Percentiles rank a stretch among this genome's conserved stretches.
These are phyloP conservation scores for Cercospora beticola DNA, from an alignment of 2,329 filamentous ascomycete genomes.

Conservation along the genomic window DNA sequence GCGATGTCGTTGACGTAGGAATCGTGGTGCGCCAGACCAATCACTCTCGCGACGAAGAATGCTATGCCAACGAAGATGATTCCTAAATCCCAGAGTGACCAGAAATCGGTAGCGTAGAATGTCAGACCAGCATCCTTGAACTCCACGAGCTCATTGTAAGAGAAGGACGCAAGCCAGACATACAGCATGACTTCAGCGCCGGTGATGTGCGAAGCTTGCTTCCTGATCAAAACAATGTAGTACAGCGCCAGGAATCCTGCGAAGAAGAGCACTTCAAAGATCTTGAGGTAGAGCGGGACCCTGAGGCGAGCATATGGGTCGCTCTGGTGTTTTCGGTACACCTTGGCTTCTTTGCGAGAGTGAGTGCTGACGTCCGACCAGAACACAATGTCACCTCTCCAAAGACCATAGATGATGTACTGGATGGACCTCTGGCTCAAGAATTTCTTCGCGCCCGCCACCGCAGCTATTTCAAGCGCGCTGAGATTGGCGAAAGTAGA, in stretches of 20 bases:
- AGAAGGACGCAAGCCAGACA: conserved; percentile 82
- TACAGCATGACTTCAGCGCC: conserved; percentile 71
- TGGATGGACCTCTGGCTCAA: conserved; percentile 78
- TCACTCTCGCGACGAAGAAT: conserved; percentile 67
- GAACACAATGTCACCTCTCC: conserved; percentile 83
- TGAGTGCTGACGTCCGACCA: conserved; percentile 76
- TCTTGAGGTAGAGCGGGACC: conserved; percentile 81
- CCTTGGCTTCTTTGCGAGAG: conserved; percentile 71
- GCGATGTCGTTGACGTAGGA: conserved; percentile 68
- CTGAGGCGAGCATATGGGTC: conserved; percentile 74
- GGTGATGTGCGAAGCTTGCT: conserved; percentile 65
- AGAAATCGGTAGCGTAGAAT: conserved; percentile 81
- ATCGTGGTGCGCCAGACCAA: conserved; percentile 64
- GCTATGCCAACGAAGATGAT: conserved; percentile 42
- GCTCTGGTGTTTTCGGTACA: conserved; percentile 66
- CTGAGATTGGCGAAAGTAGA: conserved; percentile 76
- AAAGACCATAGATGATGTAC: conserved; percentile 79
- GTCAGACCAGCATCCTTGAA: conserved; percentile 82
- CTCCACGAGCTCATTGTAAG: conserved; percentile 75
- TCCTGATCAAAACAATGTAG: conserved; percentile 78
- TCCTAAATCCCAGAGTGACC: conserved; percentile 64
- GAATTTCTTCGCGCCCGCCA: conserved; percentile 80
- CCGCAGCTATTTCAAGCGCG: conserved; percentile 80
- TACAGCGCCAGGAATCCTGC: conserved; percentile 73
- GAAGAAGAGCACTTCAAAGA: conserved; percentile 82